These are phyloP conservation scores for Thuja plicata DNA, from an alignment of 83 land plant genomes.

Conservation along the genomic window DNA sequence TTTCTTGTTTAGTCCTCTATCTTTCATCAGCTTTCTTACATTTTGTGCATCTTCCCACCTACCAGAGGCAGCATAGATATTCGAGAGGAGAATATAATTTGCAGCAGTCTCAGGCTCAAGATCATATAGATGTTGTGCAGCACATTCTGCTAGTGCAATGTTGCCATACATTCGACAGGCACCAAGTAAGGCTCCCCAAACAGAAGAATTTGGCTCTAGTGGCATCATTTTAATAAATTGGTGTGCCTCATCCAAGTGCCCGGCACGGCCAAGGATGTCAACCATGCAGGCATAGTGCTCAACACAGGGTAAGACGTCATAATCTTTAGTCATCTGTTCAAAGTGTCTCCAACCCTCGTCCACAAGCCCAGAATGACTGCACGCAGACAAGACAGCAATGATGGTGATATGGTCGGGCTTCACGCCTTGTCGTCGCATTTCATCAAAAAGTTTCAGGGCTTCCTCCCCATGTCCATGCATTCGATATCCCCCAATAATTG, in stretches of 20 bases:
- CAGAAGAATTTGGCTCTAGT: neutral
- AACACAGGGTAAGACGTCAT: neutral
- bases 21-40: neutral
- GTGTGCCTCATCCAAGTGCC: slow-evolving; percentile 1
- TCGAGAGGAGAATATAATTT: neutral
- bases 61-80: neutral
- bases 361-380: slow-evolving; percentile 2
- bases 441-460: neutral
- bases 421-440: neutral
- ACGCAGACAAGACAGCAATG: slow-evolving; percentile 3
- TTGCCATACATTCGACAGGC: slow-evolving; percentile 6
- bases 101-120: neutral
- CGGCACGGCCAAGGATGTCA: slow-evolving; percentile 1
- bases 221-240: slow-evolving; percentile 1
- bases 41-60: neutral
- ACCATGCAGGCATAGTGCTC: slow-evolving; percentile 4
- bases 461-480: neutral
- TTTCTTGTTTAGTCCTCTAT: neutral
- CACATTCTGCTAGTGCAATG: neutral
- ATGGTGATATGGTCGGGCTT: neutral
- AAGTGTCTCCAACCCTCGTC: neutral
- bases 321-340: neutral
- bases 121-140: neutral
- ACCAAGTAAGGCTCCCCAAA: slow-evolving; percentile 4
- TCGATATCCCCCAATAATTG: neutral